phyloP scores from a whole-genome alignment of 2,329 filamentous ascomycete genomes.

The Bipolaris oryzae region DNA sequence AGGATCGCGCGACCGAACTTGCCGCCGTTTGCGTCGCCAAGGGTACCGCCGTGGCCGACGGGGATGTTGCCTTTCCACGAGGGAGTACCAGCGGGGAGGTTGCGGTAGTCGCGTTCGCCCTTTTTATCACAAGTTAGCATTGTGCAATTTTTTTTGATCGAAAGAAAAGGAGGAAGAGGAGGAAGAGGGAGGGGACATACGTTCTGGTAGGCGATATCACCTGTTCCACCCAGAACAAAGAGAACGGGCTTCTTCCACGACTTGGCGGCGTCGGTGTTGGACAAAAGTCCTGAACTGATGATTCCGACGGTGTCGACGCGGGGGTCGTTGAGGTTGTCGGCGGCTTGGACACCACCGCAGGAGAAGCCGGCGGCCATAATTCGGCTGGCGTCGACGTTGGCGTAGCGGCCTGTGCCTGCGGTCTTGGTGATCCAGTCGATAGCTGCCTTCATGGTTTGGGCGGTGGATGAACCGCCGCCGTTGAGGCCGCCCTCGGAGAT shows the following conservation, averaged over 20 bases:
- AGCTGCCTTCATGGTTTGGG: conserved; percentile 14
- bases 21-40: conserved; percentile 21
- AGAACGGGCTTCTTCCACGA: conserved; percentile 23
- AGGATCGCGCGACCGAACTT: conserved; percentile 20
- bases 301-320: conserved; percentile 24
- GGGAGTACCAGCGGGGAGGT: conserved; percentile 16
- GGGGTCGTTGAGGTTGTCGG: conserved; percentile 20
- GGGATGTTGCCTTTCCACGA: conserved; percentile 30
- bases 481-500: conserved; percentile 25
- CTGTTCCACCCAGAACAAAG: conserved; percentile 20
- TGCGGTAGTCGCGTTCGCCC: conserved; percentile 27
- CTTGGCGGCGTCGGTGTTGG: conserved; percentile 14
- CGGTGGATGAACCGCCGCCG: conserved; percentile 13
- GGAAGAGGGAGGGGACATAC: conserved; percentile 10
- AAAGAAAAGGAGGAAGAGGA: not conserved
- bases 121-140: not conserved
- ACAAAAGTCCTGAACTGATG: conserved; percentile 22
- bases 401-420: conserved; percentile 23
- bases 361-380: conserved; percentile 24
- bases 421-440: conserved; percentile 23
- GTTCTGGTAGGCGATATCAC: conserved; percentile 28
- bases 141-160: too few relatives aligned
- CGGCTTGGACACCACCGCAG: conserved; percentile 26
- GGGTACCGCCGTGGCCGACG: conserved; percentile 28
- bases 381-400: conserved; percentile 25